Evolutionary conservation across 2,329 filamentous ascomycete species (phyloP), one percentile per base, ranked within the genome.

Genomic region (Pezicula carpinea): DNA sequence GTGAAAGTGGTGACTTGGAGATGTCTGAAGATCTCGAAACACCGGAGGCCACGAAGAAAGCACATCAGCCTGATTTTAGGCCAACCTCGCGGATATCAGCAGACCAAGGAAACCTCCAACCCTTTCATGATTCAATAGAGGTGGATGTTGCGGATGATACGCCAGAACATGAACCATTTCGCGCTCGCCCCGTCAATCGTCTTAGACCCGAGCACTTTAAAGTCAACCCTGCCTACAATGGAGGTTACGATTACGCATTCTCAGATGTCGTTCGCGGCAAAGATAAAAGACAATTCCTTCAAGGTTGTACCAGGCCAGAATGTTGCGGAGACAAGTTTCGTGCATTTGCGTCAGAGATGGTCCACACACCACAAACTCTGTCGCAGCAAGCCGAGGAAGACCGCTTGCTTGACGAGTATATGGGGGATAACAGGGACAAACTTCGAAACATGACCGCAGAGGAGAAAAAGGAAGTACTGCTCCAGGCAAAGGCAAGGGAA

Each of bases 401-500:
- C 41, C 66, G 64, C 17, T 62, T 83, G 7, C 64, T 85, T 17
- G 75, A 83, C 55, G 68, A 72, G 1, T 79, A 76, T 51, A 61
- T 85, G 17, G 82, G 80, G 3, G 53, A 52, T 4, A 74, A 81
- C 48, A 69, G 74, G 15, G 73, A 82, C 32, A 80, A 81, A 52
- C 77, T 77, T 36, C 63, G 86, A 3, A 62, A 61, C 1, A 82
- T 90, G 77, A 70, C 70, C 3, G 65, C 67, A 3, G 68, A 75
- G n/a, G 81, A 89, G 57, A 79, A 80, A 54, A 70, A 80, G 33
- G 77, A 84, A 49, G 61, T 87, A 17, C 77, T 95, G 64, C 57
- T 89, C n/a, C 79, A 90, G 60, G 91, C 91, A 11, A 85, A 84
- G 60, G 84, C 82, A 0, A 79, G 81, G 60, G 74, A 83, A 41